Conservation (phyloP, 116 monocot genomes). For the Posidonia oceanica region DNA sequence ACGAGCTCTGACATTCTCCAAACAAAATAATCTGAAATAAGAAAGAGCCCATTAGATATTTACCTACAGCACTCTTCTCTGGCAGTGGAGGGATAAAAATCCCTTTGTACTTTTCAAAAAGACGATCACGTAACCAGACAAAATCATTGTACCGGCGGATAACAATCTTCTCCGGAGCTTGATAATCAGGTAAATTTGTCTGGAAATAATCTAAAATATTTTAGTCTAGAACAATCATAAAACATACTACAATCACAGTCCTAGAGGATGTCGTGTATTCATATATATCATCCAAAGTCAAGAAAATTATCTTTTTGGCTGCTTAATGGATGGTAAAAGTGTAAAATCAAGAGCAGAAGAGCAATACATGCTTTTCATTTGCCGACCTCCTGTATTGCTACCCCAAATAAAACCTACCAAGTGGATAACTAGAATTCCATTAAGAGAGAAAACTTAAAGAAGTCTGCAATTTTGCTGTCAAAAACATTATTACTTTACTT, state of each 20-base stretch:
- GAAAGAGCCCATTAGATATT: background rate
- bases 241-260: background rate
- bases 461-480: too few relatives aligned
- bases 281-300: too few relatives aligned
- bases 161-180: conserved; percentile 88
- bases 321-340: too few relatives aligned
- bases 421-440: too few relatives aligned
- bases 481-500: too few relatives aligned
- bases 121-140: conserved; percentile 77
- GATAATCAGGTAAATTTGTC: conserved; percentile 90
- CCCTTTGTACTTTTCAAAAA: conserved; percentile 91
- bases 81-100: conserved; percentile 92
- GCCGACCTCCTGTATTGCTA: too few relatives aligned
- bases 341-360: too few relatives aligned
- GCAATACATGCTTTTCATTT: too few relatives aligned
- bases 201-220: conserved; percentile 17
- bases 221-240: conserved; percentile 1
- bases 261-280: background rate
- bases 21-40: background rate
- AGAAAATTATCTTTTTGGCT: too few relatives aligned
- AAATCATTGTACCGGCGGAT: conserved; percentile 96
- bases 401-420: too few relatives aligned
- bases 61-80: conserved; percentile 98
- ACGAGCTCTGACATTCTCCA: background rate
- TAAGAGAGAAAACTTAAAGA: too few relatives aligned